Evolutionary conservation across 139 green algal genomes (phyloP), one percentile per base, ranked within the genome.

Genomic region (Gonium pectorale): DNA sequence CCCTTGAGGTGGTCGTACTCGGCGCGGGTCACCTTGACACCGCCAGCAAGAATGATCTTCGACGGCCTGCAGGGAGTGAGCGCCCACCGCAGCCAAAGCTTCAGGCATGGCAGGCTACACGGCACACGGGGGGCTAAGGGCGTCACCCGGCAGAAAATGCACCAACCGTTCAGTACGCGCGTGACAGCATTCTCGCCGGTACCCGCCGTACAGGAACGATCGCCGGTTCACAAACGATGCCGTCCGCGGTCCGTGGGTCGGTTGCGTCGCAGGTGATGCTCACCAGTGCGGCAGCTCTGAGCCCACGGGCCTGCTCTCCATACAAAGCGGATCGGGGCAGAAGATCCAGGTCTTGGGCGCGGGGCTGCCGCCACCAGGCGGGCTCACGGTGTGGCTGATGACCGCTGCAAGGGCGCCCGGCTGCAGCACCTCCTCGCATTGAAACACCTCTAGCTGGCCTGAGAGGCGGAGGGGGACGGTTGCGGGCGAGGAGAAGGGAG

Each of bases 301-400:
- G 29, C 87, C 87, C 37, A 60, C 43, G 0, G 87, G 87, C 63
- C 69, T 63, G 41, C 60, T 82, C 51, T 84, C 87, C 78, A 91
- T 68, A 78, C 87, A 91, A 13, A 91, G 71, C n/a, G 77, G 68
- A 63, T 91, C 87, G 33, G 87, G 62, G 71, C 87, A 91, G 70
- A 91, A 91, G 29, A 89, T 66, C 87, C 87, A 91, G 41, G 87
- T 91, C 40, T 74, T 67, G n/a, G 87, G 82, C 62, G 40, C 38
- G 1, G 60, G 22, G 9, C 56, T 56, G 37, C 40, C 46, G 37
- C 69, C 78, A 19, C 7, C 60, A 0, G 41, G 38, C 26, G 63
- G 27, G 26, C 22, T 33, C 29, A 86, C 4, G 27, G 41, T 73
- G 78, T 91, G 87, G 37, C 75, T 66, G n/a, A 87, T 83, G 26